These are phyloP conservation scores for Zygosaccharomyces sapae DNA, from an alignment of 1,139 yeast species.

Conservation along the genomic window DNA sequence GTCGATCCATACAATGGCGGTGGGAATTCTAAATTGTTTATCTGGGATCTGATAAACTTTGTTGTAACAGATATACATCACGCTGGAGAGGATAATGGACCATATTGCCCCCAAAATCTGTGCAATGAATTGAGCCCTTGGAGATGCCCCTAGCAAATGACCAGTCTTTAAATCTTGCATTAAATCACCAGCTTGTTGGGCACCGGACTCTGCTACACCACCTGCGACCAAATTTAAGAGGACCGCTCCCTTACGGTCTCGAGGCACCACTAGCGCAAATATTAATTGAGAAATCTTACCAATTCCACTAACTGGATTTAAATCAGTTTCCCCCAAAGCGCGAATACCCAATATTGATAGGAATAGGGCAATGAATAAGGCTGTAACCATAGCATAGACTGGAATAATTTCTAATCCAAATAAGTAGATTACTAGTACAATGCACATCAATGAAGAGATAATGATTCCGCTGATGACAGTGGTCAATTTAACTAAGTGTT, in stretches of 20 bases:
- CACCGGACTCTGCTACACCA: constrained; percentile 97
- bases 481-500: constrained; percentile 49
- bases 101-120: constrained; percentile 83
- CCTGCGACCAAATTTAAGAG: constrained; percentile 88
- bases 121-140: constrained; percentile 85
- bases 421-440: constrained; percentile 56
- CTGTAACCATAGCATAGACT: constrained; percentile 59
- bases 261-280: constrained; percentile 79
- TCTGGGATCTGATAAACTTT: constrained; percentile 81
- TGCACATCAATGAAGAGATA: constrained; percentile 62
- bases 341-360: constrained; percentile 84
- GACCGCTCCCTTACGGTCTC: constrained; percentile 71
- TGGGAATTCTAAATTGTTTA: constrained; percentile 75
- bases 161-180: constrained; percentile 98
- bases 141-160: constrained; percentile 85
- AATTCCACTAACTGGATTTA: constrained; percentile 94
- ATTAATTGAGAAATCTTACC: constrained; percentile 89
- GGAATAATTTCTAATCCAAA: constrained; percentile 68
- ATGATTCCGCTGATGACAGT: constrained; percentile 59
- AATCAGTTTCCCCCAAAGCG: constrained; percentile 93
- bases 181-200: constrained; percentile 97
- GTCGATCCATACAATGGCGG: constrained; percentile 95
- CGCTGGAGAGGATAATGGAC: constrained; percentile 72
- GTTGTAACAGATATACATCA: constrained; percentile 81
- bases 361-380: constrained; percentile 69